Conservation (phyloP, 192 early-diverging fungal genomes). For the Coemansia sp. region DNA sequence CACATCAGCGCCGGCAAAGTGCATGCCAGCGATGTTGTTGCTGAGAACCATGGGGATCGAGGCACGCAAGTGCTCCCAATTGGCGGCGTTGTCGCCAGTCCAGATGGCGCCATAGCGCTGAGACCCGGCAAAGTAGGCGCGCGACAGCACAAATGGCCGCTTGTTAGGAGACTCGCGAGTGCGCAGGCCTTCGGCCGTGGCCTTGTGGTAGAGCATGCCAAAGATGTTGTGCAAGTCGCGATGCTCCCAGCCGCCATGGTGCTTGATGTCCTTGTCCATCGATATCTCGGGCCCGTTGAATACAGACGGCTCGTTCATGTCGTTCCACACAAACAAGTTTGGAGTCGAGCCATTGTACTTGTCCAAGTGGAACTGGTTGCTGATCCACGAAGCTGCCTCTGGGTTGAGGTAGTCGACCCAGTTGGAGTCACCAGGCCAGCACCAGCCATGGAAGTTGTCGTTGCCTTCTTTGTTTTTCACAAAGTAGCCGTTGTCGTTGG, state of each 20-base stretch:
- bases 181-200: conserved; percentile 79
- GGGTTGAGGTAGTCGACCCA: conserved; percentile 93
- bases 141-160: conserved; percentile 91
- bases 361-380: conserved; percentile 69
- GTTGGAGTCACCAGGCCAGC: conserved; percentile 93
- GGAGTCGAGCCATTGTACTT: conserved; percentile 82
- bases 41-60: conserved; percentile 89
- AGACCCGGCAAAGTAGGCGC: conserved; percentile 95
- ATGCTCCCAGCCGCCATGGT: conserved; percentile 86
- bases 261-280: conserved; percentile 90
- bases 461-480: conserved; percentile 71
- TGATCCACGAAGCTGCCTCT: conserved; percentile 75
- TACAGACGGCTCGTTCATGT: conserved; percentile 99
- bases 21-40: conserved; percentile 82
- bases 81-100: conserved; percentile 95
- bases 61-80: conserved; percentile 81
- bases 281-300: conserved; percentile 98
- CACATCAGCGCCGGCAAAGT: conserved; percentile 93
- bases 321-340: conserved; percentile 92
- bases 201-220: conserved; percentile 81
- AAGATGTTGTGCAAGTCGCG: conserved; percentile 95
- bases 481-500: conserved; percentile 67
- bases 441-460: conserved; percentile 90
- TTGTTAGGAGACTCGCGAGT: conserved; percentile 56
- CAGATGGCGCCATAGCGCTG: conserved; percentile 96